Conservation (phyloP, 2,329 filamentous ascomycete genomes). For the Fusarium concolor region DNA sequence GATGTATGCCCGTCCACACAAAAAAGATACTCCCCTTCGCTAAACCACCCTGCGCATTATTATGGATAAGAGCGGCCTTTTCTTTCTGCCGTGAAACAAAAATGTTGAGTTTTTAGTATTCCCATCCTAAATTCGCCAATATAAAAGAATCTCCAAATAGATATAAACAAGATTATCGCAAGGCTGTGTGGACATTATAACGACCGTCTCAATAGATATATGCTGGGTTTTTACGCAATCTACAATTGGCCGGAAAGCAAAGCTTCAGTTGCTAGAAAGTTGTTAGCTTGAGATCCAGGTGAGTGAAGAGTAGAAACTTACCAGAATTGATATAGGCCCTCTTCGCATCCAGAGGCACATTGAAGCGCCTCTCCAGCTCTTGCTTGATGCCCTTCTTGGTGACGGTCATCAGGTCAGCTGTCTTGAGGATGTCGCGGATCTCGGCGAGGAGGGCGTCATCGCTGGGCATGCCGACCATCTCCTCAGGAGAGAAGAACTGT, state of each 20-base stretch:
- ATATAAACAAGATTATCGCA: conserved; percentile 29
- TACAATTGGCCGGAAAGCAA: conserved; percentile 81
- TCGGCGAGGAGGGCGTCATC: conserved; percentile 93
- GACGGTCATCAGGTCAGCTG: conserved; percentile 94
- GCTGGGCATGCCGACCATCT: conserved; percentile 80
- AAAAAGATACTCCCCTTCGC: conserved; percentile 29
- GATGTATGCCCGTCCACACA: conserved; percentile 12
- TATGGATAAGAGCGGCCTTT: conserved; percentile 38
- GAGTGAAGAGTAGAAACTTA: conserved; percentile 56
- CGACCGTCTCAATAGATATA: conserved; percentile 21
- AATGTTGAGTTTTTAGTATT: conserved; percentile 41
- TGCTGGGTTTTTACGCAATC: conserved; percentile 35
- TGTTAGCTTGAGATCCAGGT: conserved; percentile 30
- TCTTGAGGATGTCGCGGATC: conserved; percentile 92
- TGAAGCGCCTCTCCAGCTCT: conserved; percentile 92
- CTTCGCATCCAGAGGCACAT: conserved; percentile 85
- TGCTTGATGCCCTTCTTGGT: conserved; percentile 98
- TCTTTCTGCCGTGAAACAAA: conserved; percentile 24
- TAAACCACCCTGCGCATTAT: conserved; percentile 40
- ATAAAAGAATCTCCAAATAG: conserved; percentile 15
- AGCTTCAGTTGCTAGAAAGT: conserved; percentile 75
- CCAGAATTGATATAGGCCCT: conserved; percentile 94
- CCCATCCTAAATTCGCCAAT: conserved; percentile 40
- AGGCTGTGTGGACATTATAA: conserved; percentile 35
- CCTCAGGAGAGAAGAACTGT: conserved; percentile 70